These are phyloP conservation scores for Fomes fomentarius DNA, from an alignment of 1,284 basidiomycete species.

Conservation along the genomic window DNA sequence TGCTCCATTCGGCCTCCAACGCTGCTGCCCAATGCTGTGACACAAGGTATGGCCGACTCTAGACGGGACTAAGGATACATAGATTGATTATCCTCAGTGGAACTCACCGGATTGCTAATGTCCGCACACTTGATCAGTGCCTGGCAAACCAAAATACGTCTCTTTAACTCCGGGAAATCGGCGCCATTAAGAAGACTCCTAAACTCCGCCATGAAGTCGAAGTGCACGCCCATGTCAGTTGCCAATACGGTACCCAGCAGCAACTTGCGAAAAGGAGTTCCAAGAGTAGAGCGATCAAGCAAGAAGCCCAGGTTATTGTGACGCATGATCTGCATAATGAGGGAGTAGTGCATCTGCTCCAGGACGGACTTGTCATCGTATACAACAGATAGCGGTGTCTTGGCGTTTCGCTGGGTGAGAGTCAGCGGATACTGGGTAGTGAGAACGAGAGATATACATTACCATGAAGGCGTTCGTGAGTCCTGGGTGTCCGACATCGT, in stretches of 20 bases:
- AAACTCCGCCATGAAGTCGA: conserved; percentile 80
- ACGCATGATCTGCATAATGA: conserved; percentile 83
- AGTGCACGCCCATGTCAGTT: conserved; percentile 93
- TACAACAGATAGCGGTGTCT: conserved; percentile 83
- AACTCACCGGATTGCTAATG: conserved; percentile 91
- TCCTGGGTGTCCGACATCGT: conserved; percentile 95
- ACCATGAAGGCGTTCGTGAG: conserved; percentile 93
- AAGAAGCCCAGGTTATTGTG: conserved; percentile 76
- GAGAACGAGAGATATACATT: background rate
- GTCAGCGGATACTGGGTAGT: background rate
- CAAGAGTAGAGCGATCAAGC: conserved; percentile 54
- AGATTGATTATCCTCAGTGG: background rate
- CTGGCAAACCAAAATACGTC: conserved; percentile 82
- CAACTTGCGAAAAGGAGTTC: conserved; percentile 68
- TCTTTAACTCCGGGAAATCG: conserved; percentile 41
- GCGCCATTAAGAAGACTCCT: conserved; percentile 46
- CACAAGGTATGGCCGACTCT: conserved; percentile 91
- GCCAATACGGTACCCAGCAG: conserved; percentile 83
- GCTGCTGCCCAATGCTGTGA: conserved; percentile 91
- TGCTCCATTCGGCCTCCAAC: conserved; percentile 86
- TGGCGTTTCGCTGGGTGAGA: conserved; percentile 80
- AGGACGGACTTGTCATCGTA: conserved; percentile 90
- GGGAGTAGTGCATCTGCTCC: conserved; percentile 91
- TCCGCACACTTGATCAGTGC: conserved; percentile 95
- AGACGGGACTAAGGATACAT: conserved; percentile 12